These are phyloP conservation scores for Durusdinium trenchii DNA, from an alignment of 73 alveolate species.

Conservation along the genomic window DNA sequence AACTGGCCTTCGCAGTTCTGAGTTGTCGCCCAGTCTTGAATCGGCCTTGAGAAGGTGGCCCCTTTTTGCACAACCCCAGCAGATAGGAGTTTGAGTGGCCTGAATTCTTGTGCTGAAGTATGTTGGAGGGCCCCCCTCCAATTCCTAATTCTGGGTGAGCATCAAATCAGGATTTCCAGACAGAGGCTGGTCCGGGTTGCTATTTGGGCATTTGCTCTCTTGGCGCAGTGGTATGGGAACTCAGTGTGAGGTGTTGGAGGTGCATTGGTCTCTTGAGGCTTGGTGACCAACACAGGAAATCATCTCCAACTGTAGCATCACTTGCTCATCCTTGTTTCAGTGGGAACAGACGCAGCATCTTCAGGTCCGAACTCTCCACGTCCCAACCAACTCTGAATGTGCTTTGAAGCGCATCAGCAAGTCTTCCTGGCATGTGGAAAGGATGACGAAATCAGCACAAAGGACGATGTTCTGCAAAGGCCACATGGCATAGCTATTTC, in stretches of 20 bases:
- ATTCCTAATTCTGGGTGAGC: no score
- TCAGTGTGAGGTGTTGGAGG: neutral
- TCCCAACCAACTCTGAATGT: conserved; percentile 23
- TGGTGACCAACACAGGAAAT: neutral
- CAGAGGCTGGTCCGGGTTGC: conserved; percentile 26
- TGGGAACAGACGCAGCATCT: neutral
- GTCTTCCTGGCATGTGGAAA: neutral
- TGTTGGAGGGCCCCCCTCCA: neutral
- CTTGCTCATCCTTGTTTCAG: no score
- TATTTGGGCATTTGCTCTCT: conserved; percentile 83
- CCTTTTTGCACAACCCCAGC: no score
- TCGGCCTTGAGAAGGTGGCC: no score
- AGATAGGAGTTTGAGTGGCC: no score
- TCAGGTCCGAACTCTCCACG: conserved; percentile 46
- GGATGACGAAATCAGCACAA: neutral
- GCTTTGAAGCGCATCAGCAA: conserved; percentile 83
- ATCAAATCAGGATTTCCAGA: conserved; percentile 34
- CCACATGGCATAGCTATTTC: neutral
- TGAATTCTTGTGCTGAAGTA: neutral
- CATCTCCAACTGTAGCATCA: neutral
- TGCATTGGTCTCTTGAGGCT: neutral
- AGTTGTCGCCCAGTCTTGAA: no score
- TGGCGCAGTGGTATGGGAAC: conserved; percentile 46
- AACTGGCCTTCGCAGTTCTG: no score
- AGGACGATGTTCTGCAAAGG: neutral